Conservation (phyloP, 257 asterid species). For the Solanum megistacrolobum region DNA sequence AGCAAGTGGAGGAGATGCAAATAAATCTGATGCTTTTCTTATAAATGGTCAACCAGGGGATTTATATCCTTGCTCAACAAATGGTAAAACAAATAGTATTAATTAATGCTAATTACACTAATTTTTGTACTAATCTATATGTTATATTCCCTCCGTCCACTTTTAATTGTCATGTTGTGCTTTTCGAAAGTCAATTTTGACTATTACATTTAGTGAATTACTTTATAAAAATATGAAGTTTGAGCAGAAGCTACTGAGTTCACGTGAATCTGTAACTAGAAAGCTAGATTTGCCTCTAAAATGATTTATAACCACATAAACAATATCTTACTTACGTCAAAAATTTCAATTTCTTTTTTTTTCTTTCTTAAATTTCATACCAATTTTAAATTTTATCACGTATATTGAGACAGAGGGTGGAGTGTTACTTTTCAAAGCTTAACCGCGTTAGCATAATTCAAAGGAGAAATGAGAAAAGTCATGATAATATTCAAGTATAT, state of each 20-base stretch:
- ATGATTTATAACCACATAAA: neutral
- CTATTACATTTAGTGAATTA: too few species aligned
- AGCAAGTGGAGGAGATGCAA: constrained; percentile 31
- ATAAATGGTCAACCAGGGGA: constrained; percentile 69
- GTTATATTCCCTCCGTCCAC: rapidly evolving
- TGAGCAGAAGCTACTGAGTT: neutral
- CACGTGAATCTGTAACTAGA: neutral
- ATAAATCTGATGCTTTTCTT: constrained; percentile 41
- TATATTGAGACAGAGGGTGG: neutral
- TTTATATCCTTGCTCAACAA: constrained; percentile 33
- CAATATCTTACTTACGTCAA: neutral
- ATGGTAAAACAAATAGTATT: constrained; percentile 14
- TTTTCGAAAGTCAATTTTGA: too few species aligned
- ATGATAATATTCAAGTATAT: neutral
- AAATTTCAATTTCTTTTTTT: neutral
- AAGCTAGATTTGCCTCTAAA: neutral
- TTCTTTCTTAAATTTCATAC: too few species aligned
- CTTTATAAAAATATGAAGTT: neutral
- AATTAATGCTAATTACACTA: neutral
- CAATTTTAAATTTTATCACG: neutral
- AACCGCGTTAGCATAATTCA: neutral
- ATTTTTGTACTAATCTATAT: neutral
- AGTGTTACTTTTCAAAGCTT: neutral
- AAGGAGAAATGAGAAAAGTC: neutral
- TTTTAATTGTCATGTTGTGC: too few species aligned